These are phyloP conservation scores for Blastomyces silverae DNA, from an alignment of 2,329 filamentous ascomycete genomes.

Conservation along the genomic window DNA sequence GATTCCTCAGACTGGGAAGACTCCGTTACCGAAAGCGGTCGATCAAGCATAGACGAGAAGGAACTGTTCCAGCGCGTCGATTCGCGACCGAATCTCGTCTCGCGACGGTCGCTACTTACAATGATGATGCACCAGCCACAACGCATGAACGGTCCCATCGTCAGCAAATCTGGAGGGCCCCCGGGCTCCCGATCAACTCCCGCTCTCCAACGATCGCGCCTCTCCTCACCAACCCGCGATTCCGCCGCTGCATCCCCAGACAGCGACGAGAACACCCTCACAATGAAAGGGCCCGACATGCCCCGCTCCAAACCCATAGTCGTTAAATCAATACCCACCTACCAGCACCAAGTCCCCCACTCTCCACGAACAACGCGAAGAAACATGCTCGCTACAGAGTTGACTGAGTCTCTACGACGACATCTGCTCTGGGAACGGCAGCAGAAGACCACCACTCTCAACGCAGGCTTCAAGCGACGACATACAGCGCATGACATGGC, in stretches of 20 bases:
- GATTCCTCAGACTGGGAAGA: conserved; percentile 57
- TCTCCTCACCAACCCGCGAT: conserved; percentile 59
- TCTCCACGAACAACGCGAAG: conserved; percentile 87
- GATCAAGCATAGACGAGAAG: conserved; percentile 73
- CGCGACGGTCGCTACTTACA: conserved; percentile 80
- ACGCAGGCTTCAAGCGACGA: conserved; percentile 79
- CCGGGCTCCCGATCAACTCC: conserved; percentile 37
- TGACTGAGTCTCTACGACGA: conserved; percentile 85
- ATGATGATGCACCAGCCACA: conserved; percentile 78
- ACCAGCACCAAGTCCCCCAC: conserved; percentile 61
- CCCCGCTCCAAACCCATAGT: conserved; percentile 76
- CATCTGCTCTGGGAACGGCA: conserved; percentile 93
- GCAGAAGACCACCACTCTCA: conserved; percentile 78
- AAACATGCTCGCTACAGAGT: conserved; percentile 91
- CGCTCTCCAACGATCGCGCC: conserved; percentile 48
- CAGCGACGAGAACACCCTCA: conserved; percentile 57
- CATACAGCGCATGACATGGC: conserved; percentile 88
- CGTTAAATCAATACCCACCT: conserved; percentile 59
- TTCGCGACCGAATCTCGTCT: conserved; percentile 75
- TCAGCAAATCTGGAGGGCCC: conserved; percentile 1
- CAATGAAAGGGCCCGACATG: conserved; percentile 53
- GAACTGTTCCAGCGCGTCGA: conserved; percentile 84
- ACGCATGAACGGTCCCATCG: conserved; percentile 46
- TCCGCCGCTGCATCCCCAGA: conserved; percentile 55
- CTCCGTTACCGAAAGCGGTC: conserved; percentile 72